These are phyloP conservation scores for Chalciporus sp. DNA, from an alignment of 1,284 basidiomycete species.

Conservation along the genomic window DNA sequence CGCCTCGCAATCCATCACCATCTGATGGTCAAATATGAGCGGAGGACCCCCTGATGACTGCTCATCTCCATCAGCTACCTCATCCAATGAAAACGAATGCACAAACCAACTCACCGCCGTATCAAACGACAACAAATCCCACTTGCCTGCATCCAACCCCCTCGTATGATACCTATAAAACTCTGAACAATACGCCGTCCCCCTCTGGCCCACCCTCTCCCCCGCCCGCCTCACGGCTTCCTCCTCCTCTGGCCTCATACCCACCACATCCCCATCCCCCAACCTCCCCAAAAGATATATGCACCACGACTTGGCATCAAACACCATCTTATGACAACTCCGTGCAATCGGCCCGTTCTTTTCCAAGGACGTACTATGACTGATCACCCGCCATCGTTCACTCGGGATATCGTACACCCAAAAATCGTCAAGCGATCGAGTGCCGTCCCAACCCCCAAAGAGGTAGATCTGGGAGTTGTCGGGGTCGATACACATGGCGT, in stretches of 20 bases:
- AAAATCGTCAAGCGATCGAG: constrained; percentile 70
- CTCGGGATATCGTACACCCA: constrained; percentile 72
- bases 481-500: constrained; percentile 81
- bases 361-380: constrained; percentile 55
- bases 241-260: constrained; percentile 32
- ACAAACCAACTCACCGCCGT: constrained; percentile 54
- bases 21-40: constrained; percentile 80
- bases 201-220: constrained; percentile 22
- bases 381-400: constrained; percentile 68
- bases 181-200: constrained; percentile 51
- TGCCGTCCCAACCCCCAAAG: constrained; percentile 41
- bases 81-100: background rate
- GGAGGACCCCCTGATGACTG: constrained; percentile 71
- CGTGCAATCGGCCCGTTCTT: constrained; percentile 70
- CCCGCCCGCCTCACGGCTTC: constrained; percentile 28
- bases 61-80: background rate
- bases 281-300: constrained; percentile 75
- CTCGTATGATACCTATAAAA: constrained; percentile 73
- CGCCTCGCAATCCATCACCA: constrained; percentile 72
- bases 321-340: constrained; percentile 84
- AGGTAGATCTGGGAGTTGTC: constrained; percentile 69
- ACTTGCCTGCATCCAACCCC: constrained; percentile 59
- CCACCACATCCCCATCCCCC: constrained; percentile 48
- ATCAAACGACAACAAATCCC: constrained; percentile 67
- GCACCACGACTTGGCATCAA: constrained; percentile 67